Conservation (phyloP, 306 rosid genomes). For the Pueraria montana region DNA sequence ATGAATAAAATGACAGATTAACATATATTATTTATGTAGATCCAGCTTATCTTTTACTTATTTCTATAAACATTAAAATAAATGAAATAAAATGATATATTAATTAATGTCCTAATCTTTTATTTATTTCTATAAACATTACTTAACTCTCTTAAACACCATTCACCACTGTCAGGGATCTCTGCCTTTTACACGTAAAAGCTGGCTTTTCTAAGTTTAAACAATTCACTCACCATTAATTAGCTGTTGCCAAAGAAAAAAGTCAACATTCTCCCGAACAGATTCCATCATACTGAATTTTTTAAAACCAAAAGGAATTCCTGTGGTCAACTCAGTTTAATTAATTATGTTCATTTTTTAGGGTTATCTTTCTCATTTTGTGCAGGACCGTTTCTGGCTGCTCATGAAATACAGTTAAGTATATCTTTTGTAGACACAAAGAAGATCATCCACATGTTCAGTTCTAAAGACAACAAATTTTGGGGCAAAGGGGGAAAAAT, state of each 20-base stretch:
- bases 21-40: background rate
- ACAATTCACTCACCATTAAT: background rate
- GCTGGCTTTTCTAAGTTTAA: background rate
- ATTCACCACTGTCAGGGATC: background rate
- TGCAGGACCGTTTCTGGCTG: constrained; percentile 7
- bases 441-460: constrained; percentile 62
- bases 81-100: background rate
- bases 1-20: background rate
- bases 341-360: constrained; percentile 1
- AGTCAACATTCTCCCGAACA: constrained; percentile 39
- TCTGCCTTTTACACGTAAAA: background rate
- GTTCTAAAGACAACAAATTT: constrained; percentile 30
- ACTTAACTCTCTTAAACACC: background rate
- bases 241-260: constrained; percentile 23
- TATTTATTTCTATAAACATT: background rate
- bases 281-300: constrained; percentile 38
- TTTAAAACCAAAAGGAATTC: constrained; percentile 26
- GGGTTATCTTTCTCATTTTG: background rate
- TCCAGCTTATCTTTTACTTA: background rate
- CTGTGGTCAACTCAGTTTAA: constrained; percentile 36
- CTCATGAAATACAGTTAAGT: constrained; percentile 49
- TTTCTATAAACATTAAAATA: background rate
- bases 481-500: constrained; percentile 25
- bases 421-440: constrained; percentile 50
- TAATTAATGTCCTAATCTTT: background rate